Evolutionary conservation across 2,329 filamentous ascomycete genomes (phyloP), one percentile per base, ranked within the genome.

Genomic region (Raffaelea ambrosiae): DNA sequence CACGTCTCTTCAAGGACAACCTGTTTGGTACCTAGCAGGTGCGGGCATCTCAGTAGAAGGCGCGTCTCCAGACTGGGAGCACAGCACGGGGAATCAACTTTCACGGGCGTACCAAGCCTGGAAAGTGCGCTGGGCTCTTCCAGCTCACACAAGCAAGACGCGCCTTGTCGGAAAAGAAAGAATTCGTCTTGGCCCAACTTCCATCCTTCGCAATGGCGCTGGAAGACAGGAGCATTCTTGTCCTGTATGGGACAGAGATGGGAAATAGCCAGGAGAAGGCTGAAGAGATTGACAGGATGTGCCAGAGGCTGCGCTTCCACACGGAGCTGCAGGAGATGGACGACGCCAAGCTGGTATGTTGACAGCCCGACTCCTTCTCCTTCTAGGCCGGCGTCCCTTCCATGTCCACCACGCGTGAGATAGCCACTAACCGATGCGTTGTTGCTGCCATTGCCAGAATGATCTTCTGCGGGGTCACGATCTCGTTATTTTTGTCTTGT

Each of bases 181-280:
- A n/a, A n/a, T n/a, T n/a, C n/a, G n/a, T n/a, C n/a, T n/a, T n/a
- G n/a, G n/a, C n/a, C n/a, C n/a, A n/a, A n/a, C n/a, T n/a, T n/a
- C n/a, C n/a, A n/a, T 43, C 23, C 35, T 38, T 38, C 18, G 8
- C 31, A 35, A 53, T 54, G 52, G 46, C 52, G 9, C 44, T 51
- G 7, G 40, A 49, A 1, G 48, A 40, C 9, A 64, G 76, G 55
- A 69, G 66, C 50, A 64, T 77, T 44, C 77, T 95, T 55, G 74
- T 98, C 49, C 75, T 95, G 31, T 98, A 95, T 67, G 93, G 88
- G 48, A 94, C 91, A 36, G 93, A 98, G 70, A 97, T 90, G 20
- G 93, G 93, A 48, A 96, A 93, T 61, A 84, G 88, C 47, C 87
- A 95, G 65, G 91, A 97, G 66, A 79, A 91, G 53, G 91, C 93